phyloP scores from a whole-genome alignment of 2,329 filamentous ascomycete genomes.

The Aspergillus chevalieri region DNA sequence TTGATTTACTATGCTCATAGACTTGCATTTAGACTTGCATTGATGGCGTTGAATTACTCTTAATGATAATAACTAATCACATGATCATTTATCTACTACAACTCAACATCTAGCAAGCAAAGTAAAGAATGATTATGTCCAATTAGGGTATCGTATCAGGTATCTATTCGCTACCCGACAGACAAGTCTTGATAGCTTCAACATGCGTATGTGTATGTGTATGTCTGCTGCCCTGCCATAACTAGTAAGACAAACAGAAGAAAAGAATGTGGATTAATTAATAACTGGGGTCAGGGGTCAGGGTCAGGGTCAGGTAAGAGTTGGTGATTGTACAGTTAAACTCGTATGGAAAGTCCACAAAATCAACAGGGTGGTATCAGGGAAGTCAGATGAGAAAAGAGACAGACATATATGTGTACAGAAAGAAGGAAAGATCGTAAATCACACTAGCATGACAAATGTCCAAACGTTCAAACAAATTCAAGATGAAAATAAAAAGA shows the following conservation, averaged over 20 bases:
- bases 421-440: conserved; percentile 2
- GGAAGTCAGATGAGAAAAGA: conserved; percentile 2
- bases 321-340: background rate
- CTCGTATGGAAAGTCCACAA: background rate
- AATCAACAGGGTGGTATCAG: conserved; percentile 14
- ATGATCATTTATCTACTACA: background rate
- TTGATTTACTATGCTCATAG: background rate
- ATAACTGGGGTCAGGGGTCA: background rate
- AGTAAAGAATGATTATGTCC: conserved; percentile 5
- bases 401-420: background rate
- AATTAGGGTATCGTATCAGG: conserved; percentile 5
- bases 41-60: background rate
- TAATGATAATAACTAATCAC: background rate
- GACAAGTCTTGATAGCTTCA: conserved; percentile 1
- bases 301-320: too few relatives aligned
- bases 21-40: background rate
- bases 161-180: conserved; percentile 8
- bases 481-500: conserved; percentile 3
- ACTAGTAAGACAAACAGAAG: background rate
- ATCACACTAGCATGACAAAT: background rate
- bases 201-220: background rate
- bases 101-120: too few relatives aligned
- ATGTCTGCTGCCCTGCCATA: background rate
- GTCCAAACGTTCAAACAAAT: background rate
- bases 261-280: background rate